phyloP scores from a whole-genome alignment of 257 asterid species.

The Scutellaria galericulata region DNA sequence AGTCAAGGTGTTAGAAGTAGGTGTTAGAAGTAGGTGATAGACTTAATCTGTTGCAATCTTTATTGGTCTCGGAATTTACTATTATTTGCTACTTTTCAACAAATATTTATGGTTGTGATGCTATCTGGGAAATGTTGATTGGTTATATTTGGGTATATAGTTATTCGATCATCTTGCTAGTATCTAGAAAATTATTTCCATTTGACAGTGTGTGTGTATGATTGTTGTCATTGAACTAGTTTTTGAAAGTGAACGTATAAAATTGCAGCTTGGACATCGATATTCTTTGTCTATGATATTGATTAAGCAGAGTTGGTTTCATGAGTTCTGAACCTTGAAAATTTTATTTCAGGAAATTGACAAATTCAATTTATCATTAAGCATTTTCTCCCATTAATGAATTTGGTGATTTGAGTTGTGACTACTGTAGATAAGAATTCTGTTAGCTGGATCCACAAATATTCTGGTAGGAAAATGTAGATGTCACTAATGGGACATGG shows the following conservation, averaged over 20 bases:
- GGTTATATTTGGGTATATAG: background rate
- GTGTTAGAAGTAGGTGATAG: background rate
- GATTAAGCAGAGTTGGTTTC: background rate
- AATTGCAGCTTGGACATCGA: background rate
- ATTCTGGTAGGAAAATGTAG: constrained; percentile 5
- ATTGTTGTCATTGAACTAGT: constrained; percentile 17
- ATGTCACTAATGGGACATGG: constrained; percentile 7
- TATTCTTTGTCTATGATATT: background rate
- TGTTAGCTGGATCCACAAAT: background rate
- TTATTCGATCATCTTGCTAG: background rate
- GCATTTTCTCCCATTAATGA: background rate
- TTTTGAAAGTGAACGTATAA: background rate
- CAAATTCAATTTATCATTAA: background rate
- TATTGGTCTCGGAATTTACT: background rate
- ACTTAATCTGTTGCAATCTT: background rate
- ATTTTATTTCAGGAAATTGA: background rate
- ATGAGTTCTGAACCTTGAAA: background rate
- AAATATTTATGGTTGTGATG: background rate
- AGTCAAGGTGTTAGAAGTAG: background rate
- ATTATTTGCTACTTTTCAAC: background rate
- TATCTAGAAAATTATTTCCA: background rate
- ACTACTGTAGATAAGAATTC: constrained; percentile 6
- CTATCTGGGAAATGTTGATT: background rate
- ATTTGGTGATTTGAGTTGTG: constrained; percentile 20
- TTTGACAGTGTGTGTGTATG: background rate